Conservation (phyloP, 352 stramenopile genomes). For the Phytophthora hybrid region DNA sequence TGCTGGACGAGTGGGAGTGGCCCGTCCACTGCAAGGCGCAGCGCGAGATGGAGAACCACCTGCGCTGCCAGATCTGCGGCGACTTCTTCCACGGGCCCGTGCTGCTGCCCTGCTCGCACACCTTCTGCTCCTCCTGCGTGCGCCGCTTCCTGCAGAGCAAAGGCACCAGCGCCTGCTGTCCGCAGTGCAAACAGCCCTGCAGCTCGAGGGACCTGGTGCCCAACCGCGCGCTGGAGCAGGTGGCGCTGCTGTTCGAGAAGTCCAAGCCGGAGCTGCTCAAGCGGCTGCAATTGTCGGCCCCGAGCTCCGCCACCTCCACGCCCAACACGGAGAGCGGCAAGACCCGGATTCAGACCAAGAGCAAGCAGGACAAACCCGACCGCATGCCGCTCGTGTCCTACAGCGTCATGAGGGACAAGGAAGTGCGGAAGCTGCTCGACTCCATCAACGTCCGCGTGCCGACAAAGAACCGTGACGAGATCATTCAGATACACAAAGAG, state of each 20-base stretch:
- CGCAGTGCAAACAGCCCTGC: conserved; percentile 82
- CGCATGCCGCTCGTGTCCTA: conserved; percentile 84
- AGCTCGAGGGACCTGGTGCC: conserved; percentile 63
- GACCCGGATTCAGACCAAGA: conserved; percentile 2
- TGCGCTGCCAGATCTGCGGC: conserved; percentile 87
- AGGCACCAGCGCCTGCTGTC: conserved; percentile 76
- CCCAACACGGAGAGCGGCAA: conserved; percentile 33
- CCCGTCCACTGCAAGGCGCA: conserved; percentile 61
- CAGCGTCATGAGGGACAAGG: conserved; percentile 89
- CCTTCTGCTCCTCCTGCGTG: conserved; percentile 88
- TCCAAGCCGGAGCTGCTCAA: conserved; percentile 75
- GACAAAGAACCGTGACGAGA: conserved; percentile 82
- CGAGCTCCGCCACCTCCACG: conserved; percentile 29
- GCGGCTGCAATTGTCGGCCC: conserved; percentile 33
- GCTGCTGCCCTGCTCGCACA: conserved; percentile 79
- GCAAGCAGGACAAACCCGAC: conserved; percentile 50
- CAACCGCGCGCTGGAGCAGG: conserved; percentile 80
- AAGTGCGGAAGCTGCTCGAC: conserved; percentile 79
- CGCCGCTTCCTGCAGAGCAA: conserved; percentile 80
- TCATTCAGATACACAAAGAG: conserved; percentile 92
- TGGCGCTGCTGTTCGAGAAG: conserved; percentile 70
- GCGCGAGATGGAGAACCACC: conserved; percentile 74
- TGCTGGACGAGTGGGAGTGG: conserved; percentile 85
- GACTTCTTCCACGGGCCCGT: conserved; percentile 88
- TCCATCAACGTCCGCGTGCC: conserved; percentile 63